Percentiles rank a stretch among this genome's conserved stretches.
phyloP scores from a whole-genome alignment of 768 basidiomycete genomes.

The Mycena indigotica region DNA sequence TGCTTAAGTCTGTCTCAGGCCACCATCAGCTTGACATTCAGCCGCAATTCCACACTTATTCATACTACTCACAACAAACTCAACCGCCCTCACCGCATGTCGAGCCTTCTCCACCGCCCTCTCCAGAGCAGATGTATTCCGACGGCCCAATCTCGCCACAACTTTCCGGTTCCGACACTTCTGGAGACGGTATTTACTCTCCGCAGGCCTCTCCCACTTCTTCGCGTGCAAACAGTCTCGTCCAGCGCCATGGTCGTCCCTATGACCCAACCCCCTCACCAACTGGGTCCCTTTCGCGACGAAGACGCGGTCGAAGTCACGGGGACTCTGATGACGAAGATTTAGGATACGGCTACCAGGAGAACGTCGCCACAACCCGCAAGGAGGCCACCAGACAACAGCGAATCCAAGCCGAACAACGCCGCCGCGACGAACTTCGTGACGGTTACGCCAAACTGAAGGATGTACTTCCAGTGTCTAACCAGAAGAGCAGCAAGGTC shows the following conservation, averaged over 20 bases:
- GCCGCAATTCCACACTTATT: conserved; percentile 50
- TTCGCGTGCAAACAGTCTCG: conserved; percentile 73
- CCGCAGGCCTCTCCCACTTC: conserved; percentile 73
- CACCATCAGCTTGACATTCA: conserved; percentile 62
- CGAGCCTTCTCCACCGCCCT: conserved; percentile 72
- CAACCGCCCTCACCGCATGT: conserved; percentile 66
- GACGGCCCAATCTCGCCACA: conserved; percentile 79
- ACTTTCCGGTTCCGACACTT: conserved; percentile 88
- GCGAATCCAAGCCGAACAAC: conserved; percentile 88
- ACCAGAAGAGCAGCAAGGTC: conserved; percentile 91
- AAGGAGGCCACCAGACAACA: conserved; percentile 85
- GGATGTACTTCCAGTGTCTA: conserved; percentile 82
- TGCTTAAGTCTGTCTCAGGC: conserved; percentile 53
- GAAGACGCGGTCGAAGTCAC: conserved; percentile 69
- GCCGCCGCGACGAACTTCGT: conserved; percentile 83
- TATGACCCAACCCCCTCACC: conserved; percentile 86
- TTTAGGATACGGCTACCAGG: conserved; percentile 68
- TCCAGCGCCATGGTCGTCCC: conserved; percentile 65
- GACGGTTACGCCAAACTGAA: conserved; percentile 89
- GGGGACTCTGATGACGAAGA: conserved; percentile 71
- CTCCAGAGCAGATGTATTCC: conserved; percentile 65
- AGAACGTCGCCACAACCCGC: conserved; percentile 73
- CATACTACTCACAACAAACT: conserved; percentile 65
- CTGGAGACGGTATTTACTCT: conserved; percentile 75
- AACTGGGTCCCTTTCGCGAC: conserved; percentile 68